Evolutionary conservation across 169 alveolate genomes (phyloP).

Genomic region (Plasmodium reichenowi): DNA sequence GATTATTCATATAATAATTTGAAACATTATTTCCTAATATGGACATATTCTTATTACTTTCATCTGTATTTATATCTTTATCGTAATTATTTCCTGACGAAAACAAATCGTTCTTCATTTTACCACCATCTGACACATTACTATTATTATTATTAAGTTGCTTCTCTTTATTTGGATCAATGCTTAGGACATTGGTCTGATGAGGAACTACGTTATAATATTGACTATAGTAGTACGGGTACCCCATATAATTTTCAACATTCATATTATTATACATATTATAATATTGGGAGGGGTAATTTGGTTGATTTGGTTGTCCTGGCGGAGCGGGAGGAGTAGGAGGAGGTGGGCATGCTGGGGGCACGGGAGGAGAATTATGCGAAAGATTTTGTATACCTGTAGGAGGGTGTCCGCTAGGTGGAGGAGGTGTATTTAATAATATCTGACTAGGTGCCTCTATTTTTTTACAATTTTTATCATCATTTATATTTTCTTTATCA

Average conservation of each 20-base stretch:
- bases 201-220: not conserved
- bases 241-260: conserved; percentile 3
- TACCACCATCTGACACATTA: too few relatives aligned
- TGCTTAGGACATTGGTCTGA: not conserved
- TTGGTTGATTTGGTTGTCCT: not conserved
- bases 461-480: too few relatives aligned
- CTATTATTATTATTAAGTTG: not conserved
- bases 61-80: conserved; percentile 6
- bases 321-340: too few relatives aligned
- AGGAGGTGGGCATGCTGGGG: too few relatives aligned
- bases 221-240: conserved; percentile 23
- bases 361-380: too few relatives aligned
- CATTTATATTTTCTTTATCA: not conserved
- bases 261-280: not conserved
- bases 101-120: too few relatives aligned
- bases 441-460: too few relatives aligned
- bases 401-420: too few relatives aligned
- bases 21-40: not conserved
- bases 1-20: not conserved
- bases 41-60: not conserved
- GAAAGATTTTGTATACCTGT: too few relatives aligned
- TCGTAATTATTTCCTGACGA: not conserved
- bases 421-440: too few relatives aligned
- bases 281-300: not conserved
- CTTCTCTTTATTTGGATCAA: not conserved